Evolutionary conservation across 208 protist genomes (phyloP).

Genomic region (Crithidia brevicula): DNA sequence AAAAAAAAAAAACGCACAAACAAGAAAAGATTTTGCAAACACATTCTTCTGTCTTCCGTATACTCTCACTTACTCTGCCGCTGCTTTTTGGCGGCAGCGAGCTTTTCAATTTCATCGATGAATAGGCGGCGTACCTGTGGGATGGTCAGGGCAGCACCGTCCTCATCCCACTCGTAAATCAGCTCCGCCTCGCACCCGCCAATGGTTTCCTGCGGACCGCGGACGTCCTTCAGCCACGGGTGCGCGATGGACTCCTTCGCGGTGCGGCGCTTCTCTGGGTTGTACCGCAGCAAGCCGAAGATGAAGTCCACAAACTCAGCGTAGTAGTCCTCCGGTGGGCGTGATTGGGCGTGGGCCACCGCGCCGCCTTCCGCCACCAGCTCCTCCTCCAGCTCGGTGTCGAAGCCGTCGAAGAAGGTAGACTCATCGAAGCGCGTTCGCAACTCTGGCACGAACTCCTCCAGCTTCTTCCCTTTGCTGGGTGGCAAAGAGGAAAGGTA

Average conservation of each 20-base stretch:
- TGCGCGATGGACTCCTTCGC: constrained; percentile 93
- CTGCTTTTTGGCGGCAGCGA: constrained; percentile 22
- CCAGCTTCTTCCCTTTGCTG: constrained; percentile 54
- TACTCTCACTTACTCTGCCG: background rate
- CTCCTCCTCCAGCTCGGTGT: constrained; percentile 34
- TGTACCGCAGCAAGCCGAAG: constrained; percentile 91
- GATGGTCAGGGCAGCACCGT: constrained; percentile 45
- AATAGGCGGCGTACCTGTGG: constrained; percentile 62
- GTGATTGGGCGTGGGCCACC: constrained; percentile 7
- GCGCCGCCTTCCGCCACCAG: constrained; percentile 6
- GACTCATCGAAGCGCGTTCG: constrained; percentile 44
- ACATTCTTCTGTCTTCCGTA: background rate
- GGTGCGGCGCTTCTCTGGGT: constrained; percentile 92
- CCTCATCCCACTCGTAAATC: constrained; percentile 52
- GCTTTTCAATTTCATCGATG: constrained; percentile 63
- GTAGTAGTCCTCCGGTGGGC: constrained; percentile 46
- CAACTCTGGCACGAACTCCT: constrained; percentile 58
- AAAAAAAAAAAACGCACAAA: constrained; percentile 30
- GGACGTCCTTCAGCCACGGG: constrained; percentile 70
- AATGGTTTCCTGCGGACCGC: constrained; percentile 42
- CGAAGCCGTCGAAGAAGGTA: constrained; percentile 56
- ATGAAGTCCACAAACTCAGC: constrained; percentile 89
- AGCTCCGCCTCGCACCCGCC: constrained; percentile 47
- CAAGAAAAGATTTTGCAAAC: background rate
- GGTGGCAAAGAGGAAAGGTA: constrained; percentile 66